Conservation (phyloP, 169 alveolate species). For the Condylostoma magnum region DNA sequence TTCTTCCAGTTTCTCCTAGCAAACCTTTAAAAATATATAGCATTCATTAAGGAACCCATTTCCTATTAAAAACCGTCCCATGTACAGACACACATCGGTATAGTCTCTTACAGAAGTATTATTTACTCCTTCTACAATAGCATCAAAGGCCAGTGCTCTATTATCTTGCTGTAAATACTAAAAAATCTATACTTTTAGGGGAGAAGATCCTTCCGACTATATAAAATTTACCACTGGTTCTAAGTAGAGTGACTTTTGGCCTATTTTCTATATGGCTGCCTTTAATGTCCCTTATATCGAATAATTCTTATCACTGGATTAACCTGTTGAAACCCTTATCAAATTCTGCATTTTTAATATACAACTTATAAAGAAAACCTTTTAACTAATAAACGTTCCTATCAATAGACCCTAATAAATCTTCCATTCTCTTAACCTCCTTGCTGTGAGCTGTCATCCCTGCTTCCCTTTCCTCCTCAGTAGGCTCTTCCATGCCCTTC, state of each 20-base stretch:
- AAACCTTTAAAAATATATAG: conserved; percentile 6
- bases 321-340: too few species aligned
- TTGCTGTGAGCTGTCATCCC: conserved; percentile 33
- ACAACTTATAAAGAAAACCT: neutral
- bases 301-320: too few species aligned
- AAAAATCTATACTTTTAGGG: too few species aligned
- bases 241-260: too few species aligned
- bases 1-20: neutral
- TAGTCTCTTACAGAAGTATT: too few species aligned
- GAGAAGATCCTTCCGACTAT: too few species aligned
- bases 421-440: conserved; percentile 50
- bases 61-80: conserved; percentile 15
- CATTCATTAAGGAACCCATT: conserved; percentile 11
- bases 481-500: conserved; percentile 12
- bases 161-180: too few species aligned
- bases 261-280: too few species aligned
- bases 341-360: neutral
- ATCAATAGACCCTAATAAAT: conserved; percentile 40
- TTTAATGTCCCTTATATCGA: too few species aligned
- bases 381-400: conserved; percentile 44
- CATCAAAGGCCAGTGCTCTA: too few species aligned
- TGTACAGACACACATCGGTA: conserved; percentile 3
- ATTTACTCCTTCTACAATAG: too few species aligned
- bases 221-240: too few species aligned
- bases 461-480: conserved; percentile 42